Conservation (phyloP, 2,329 filamentous ascomycete species). For the Stylonectria norvegica region DNA sequence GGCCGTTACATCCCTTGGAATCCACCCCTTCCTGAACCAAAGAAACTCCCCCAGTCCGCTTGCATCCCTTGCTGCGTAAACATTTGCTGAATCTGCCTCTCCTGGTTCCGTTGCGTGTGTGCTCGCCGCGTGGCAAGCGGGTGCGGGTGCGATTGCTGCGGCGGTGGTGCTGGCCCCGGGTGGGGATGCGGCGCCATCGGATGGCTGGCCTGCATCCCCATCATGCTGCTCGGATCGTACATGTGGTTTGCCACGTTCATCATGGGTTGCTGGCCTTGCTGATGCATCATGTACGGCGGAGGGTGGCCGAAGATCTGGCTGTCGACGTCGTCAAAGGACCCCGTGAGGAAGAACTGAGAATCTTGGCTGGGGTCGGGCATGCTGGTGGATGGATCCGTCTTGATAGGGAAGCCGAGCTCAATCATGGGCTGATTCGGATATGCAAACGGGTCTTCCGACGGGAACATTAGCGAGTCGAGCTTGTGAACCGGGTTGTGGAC, state of each 20-base stretch:
- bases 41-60: slow-evolving; percentile 46
- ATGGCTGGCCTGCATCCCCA: slow-evolving; percentile 35
- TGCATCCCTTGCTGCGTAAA: slow-evolving; percentile 46
- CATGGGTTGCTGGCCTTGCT: slow-evolving; percentile 39
- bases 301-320: slow-evolving; percentile 69
- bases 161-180: neutral
- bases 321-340: slow-evolving; percentile 63
- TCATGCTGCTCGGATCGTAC: slow-evolving; percentile 43
- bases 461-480: slow-evolving; percentile 77
- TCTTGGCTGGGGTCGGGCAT: slow-evolving; percentile 34
- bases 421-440: slow-evolving; percentile 76
- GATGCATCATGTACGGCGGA: slow-evolving; percentile 63
- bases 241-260: slow-evolving; percentile 43
- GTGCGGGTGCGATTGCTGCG: slow-evolving; percentile 5
- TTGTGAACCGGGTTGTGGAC: slow-evolving; percentile 56
- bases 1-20: slow-evolving; percentile 42
- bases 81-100: slow-evolving; percentile 48
- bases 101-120: slow-evolving; percentile 32
- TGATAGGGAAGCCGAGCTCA: slow-evolving; percentile 46
- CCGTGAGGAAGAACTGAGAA: slow-evolving; percentile 50
- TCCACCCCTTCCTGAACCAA: slow-evolving; percentile 41
- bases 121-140: slow-evolving; percentile 19
- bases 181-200: slow-evolving; percentile 22
- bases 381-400: slow-evolving; percentile 32
- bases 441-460: slow-evolving; percentile 71